A percentile compares a stretch with the other conserved stretches of the same genome.
These are phyloP conservation scores for Flueggea neowawraea DNA, from an alignment of 441 rosid species.

Conservation along the genomic window DNA sequence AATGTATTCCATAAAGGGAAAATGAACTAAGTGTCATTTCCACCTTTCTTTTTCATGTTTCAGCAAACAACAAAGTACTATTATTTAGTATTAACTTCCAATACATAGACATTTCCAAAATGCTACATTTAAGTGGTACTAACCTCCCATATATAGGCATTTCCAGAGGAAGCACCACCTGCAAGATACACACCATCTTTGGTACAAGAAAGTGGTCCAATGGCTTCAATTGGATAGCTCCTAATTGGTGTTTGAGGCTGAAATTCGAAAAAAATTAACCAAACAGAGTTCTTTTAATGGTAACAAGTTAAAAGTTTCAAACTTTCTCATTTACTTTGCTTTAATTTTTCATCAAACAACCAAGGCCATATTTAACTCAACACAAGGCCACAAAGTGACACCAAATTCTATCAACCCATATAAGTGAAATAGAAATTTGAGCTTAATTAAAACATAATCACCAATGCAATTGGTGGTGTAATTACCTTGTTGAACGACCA, in stretches of 20 bases:
- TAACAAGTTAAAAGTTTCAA: neutral
- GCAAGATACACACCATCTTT: conserved; percentile 43
- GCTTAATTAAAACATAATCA: neutral
- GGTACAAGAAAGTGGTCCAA: conserved; percentile 43
- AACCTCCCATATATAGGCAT: conserved; percentile 57
- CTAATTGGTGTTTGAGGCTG: conserved; percentile 43
- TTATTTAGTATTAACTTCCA: too few relatives aligned
- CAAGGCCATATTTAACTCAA: neutral
- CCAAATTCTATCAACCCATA: neutral
- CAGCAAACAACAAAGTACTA: too few relatives aligned
- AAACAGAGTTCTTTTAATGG: conserved; percentile 3
- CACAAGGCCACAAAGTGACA: neutral
- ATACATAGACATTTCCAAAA: too few relatives aligned
- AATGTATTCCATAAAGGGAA: too few relatives aligned
- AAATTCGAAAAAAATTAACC: conserved; percentile 6
- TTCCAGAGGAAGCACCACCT: conserved; percentile 49
- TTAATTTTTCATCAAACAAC: too few relatives aligned
- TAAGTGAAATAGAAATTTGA: neutral
- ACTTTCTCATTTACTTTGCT: too few relatives aligned
- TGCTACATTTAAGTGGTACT: neutral
- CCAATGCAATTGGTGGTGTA: too few relatives aligned
- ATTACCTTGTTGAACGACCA: conserved; percentile 49
- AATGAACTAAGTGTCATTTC: too few relatives aligned
- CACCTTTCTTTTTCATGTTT: too few relatives aligned
- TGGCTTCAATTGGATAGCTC: conserved; percentile 51